A percentile compares a stretch with the other conserved stretches of the same genome.
These are phyloP conservation scores for Amphichorda felina DNA, from an alignment of 2,329 filamentous ascomycete species.

Conservation along the genomic window DNA sequence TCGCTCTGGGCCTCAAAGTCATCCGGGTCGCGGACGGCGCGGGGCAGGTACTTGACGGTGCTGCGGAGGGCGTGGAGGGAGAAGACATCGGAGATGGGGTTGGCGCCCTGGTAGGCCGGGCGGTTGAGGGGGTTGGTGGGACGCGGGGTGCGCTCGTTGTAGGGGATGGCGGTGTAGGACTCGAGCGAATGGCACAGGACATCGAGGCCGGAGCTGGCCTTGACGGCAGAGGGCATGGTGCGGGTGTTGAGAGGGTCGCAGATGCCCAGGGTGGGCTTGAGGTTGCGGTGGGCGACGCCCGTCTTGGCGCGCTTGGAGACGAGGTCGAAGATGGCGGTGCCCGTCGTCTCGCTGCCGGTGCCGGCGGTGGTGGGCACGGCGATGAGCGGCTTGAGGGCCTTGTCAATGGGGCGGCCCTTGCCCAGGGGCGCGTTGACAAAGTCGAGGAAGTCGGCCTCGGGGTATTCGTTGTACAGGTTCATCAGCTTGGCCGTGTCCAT, in stretches of 20 bases:
- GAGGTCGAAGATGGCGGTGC: slow-evolving; percentile 95
- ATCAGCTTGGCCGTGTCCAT: slow-evolving; percentile 98
- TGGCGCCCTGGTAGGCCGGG: slow-evolving; percentile 92
- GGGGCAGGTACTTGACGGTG: slow-evolving; percentile 86
- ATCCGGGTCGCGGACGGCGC: slow-evolving; percentile 76
- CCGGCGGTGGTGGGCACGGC: slow-evolving; percentile 70
- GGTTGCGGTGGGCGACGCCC: slow-evolving; percentile 84
- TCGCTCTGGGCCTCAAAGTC: slow-evolving; percentile 87
- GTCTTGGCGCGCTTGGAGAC: slow-evolving; percentile 87
- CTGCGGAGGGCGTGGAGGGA: slow-evolving; percentile 71
- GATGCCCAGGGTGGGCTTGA: slow-evolving; percentile 92
- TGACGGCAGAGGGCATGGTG: slow-evolving; percentile 92
- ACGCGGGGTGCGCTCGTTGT: slow-evolving; percentile 70
- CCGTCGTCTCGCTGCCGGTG: slow-evolving; percentile 85
- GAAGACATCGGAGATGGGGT: slow-evolving; percentile 97
- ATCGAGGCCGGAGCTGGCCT: slow-evolving; percentile 83
- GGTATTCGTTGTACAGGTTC: slow-evolving; percentile 89
- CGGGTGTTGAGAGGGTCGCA: slow-evolving; percentile 78
- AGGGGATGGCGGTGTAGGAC: slow-evolving; percentile 96
- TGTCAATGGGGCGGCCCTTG: slow-evolving; percentile 44
- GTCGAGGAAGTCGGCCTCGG: slow-evolving; percentile 88
- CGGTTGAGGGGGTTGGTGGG: slow-evolving; percentile 82
- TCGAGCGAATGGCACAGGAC: slow-evolving; percentile 93
- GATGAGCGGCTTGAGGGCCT: slow-evolving; percentile 55
- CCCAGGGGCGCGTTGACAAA: slow-evolving; percentile 95